Percentiles rank a stretch among this genome's conserved stretches.
phyloP scores from a whole-genome alignment of 306 rosid species.

The Spatholobus suberectus region DNA sequence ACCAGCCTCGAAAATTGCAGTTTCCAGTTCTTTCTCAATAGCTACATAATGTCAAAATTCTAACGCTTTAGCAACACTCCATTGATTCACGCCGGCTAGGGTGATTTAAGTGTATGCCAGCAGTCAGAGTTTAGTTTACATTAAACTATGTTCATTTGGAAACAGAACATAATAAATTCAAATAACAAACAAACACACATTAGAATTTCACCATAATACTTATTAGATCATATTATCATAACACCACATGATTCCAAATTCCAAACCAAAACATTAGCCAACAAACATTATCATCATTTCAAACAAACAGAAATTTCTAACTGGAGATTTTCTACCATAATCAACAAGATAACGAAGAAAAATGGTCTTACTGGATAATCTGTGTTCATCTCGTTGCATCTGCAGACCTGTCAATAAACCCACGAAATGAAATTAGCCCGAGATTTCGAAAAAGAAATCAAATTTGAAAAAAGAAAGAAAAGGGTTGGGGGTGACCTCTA shows the following conservation, averaged over 20 bases:
- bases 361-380: constrained; percentile 62
- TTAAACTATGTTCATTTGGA: neutral
- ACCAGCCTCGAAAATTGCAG: constrained; percentile 79
- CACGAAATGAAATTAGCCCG: neutral
- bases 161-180: neutral
- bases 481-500: constrained; percentile 37
- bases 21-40: constrained; percentile 84
- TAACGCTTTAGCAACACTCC: constrained; percentile 53
- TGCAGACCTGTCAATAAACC: constrained; percentile 61
- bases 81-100: constrained; percentile 30
- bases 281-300: neutral
- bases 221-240: neutral
- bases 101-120: constrained; percentile 33
- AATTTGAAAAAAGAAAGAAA: neutral
- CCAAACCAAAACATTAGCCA: neutral
- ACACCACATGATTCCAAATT: constrained; percentile 19
- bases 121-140: neutral
- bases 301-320: neutral
- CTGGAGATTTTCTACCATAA: neutral
- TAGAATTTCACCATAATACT: neutral
- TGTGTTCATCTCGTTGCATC: constrained; percentile 74
- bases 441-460: neutral
- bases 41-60: constrained; percentile 72
- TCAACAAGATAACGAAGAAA: neutral
- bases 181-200: neutral